Conservation (phyloP, 139 green algal species). For the Chlamydomonas sp. region DNA sequence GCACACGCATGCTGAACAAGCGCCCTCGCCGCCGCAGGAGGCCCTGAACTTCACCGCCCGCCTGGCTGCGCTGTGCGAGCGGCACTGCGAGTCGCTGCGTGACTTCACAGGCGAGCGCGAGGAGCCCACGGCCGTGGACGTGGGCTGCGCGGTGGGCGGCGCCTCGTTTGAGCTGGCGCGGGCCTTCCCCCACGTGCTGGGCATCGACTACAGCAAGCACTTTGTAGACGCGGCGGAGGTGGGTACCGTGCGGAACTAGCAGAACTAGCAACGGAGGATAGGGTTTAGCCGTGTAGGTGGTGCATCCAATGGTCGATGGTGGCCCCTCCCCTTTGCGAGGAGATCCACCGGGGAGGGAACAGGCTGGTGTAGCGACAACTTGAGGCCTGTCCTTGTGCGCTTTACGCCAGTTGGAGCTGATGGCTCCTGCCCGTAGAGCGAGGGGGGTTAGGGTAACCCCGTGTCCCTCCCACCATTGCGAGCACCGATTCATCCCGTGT, state of each 20-base stretch:
- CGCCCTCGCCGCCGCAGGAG: conserved; percentile 24
- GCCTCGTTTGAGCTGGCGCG: conserved; percentile 75
- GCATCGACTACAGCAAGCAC: conserved; percentile 71
- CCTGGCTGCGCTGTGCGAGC: conserved; percentile 54
- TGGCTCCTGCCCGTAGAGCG: too few species aligned
- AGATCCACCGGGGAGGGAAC: too few species aligned
- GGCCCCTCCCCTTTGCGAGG: too few species aligned
- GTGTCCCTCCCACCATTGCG: too few species aligned
- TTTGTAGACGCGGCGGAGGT: conserved; percentile 59
- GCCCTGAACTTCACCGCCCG: conserved; percentile 54
- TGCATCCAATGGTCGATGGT: too few species aligned
- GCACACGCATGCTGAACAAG: neutral
- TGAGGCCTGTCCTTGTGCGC: too few species aligned
- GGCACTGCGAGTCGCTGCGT: conserved; percentile 38
- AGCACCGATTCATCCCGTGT: too few species aligned
- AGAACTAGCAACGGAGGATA: neutral
- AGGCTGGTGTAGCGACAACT: too few species aligned
- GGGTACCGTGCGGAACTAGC: neutral
- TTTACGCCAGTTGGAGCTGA: too few species aligned
- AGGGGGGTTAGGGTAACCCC: too few species aligned
- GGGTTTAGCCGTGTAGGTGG: too few species aligned
- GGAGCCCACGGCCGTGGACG: conserved; percentile 66
- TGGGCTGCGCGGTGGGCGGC: conserved; percentile 84
- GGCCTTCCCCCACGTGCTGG: conserved; percentile 72
- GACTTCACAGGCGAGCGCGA: conserved; percentile 49